These are phyloP conservation scores for Globisporangium acanthophoron DNA, from an alignment of 352 stramenopile species.

Conservation along the genomic window DNA sequence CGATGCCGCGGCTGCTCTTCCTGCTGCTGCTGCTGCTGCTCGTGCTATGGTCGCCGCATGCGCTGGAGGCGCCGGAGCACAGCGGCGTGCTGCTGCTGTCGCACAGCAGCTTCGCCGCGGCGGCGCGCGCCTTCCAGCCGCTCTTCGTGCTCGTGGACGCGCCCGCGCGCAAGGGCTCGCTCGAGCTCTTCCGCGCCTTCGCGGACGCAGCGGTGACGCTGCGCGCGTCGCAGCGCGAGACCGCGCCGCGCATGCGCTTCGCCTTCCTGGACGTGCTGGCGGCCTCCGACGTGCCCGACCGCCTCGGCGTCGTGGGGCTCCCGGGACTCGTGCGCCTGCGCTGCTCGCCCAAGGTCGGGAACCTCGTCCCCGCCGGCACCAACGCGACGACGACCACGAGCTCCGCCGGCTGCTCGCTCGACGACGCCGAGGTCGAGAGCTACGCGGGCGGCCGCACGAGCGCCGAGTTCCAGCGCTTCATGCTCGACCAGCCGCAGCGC, in stretches of 20 bases:
- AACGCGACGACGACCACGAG: neutral
- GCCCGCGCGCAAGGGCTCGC: slow-evolving; percentile 18
- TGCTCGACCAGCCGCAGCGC: slow-evolving; percentile 21
- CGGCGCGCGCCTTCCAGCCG: slow-evolving; percentile 18
- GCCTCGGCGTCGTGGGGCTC: slow-evolving; percentile 21
- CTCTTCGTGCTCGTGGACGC: slow-evolving; percentile 44
- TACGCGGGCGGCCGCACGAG: slow-evolving; percentile 31
- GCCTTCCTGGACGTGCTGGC: slow-evolving; percentile 22
- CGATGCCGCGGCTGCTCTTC: neutral
- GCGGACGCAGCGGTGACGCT: slow-evolving; percentile 24
- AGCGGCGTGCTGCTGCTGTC: slow-evolving; percentile 29
- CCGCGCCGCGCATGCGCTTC: slow-evolving; percentile 16
- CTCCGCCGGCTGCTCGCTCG: slow-evolving; percentile 9
- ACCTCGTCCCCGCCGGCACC: neutral
- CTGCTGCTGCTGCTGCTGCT: neutral
- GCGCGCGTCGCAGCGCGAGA: slow-evolving; percentile 9
- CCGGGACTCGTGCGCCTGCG: slow-evolving; percentile 27
- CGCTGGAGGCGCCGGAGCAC: slow-evolving; percentile 6
- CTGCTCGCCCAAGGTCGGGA: slow-evolving; percentile 12
- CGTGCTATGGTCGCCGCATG: neutral
- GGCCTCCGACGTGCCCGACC: slow-evolving; percentile 3
- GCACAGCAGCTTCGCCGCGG: slow-evolving; percentile 12
- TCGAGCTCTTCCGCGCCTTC: slow-evolving; percentile 25
- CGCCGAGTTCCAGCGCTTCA: slow-evolving; percentile 34
- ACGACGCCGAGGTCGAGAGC: slow-evolving; percentile 11